These are phyloP conservation scores for Silybum marianum DNA, from an alignment of 129 eudicot species.

Conservation along the genomic window DNA sequence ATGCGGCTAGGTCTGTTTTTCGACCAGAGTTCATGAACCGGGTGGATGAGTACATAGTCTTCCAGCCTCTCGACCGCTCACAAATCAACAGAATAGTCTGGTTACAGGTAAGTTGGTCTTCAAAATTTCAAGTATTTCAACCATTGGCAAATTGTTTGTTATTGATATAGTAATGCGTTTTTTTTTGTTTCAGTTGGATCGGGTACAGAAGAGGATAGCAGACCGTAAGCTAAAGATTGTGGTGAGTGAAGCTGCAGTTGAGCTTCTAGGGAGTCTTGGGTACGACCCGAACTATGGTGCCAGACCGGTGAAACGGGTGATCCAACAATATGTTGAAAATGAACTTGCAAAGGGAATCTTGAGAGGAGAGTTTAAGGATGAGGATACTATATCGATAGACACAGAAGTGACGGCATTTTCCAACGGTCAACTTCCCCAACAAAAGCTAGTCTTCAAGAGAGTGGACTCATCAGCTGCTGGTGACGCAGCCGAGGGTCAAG, in stretches of 20 bases:
- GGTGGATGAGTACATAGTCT: conserved; percentile 92
- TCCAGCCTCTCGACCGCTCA: conserved; percentile 96
- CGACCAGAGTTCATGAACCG: conserved; percentile 99
- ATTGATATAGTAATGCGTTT: neutral
- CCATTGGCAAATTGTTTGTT: neutral
- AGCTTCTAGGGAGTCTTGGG: conserved; percentile 80
- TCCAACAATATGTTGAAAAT: conserved; percentile 87
- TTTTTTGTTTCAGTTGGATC: conserved; percentile 54
- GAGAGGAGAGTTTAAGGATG: conserved; percentile 93
- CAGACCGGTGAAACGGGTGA: conserved; percentile 94
- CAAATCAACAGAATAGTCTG: conserved; percentile 81
- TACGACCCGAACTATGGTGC: conserved; percentile 98
- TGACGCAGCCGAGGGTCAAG: conserved; percentile 41
- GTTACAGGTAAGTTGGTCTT: conserved; percentile 59
- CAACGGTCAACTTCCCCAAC: conserved; percentile 95
- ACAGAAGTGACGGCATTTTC: conserved; percentile 85
- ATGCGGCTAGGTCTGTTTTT: conserved; percentile 85
- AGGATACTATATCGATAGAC: conserved; percentile 71
- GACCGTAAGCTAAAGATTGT: conserved; percentile 71
- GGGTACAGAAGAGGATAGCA: conserved; percentile 85
- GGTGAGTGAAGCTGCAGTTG: conserved; percentile 74
- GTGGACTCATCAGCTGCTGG: conserved; percentile 33
- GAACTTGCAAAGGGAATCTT: conserved; percentile 95
- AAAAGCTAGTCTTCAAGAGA: conserved; percentile 67
- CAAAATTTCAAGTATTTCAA: neutral